Evolutionary conservation across 192 early-diverging fungal species (phyloP), one percentile per base, ranked within the genome.

Genomic region (Chytriomyces sp.): DNA sequence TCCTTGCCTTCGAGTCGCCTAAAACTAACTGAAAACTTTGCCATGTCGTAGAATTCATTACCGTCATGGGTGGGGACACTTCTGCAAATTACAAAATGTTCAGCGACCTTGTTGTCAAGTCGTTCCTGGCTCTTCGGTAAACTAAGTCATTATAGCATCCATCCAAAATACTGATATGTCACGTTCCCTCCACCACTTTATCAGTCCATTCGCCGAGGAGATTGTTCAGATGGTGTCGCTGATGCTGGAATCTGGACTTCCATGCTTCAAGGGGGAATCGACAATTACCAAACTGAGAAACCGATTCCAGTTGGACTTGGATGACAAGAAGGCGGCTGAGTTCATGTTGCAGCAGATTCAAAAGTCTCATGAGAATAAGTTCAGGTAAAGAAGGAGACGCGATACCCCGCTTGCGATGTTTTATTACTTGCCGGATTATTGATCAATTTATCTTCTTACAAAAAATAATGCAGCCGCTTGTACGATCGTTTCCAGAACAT

Each of bases 161-260:
- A 35, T 35, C 43, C 49, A 43, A 24, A 44, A 57, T 57, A 13
- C 3, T 57, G 20, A 57, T n/a, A n/a, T 4, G 0, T 35, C 35
- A 4, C 35, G 2, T 35, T 35, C 35, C 35, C 35, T 4, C 61
- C 44, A 81, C 0, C 11, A n/a, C 6, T 6, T 72, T 8, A 26
- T 49, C 49, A 88, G 98, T 7, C 96, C 95, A 24, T 93, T 96
- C 71, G 96, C 97, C 0, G 96, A 97, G 49, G 85, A 94, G 77
- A 94, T 99, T 63, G 88, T 95, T 48, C 91, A 94, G 72, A 86
- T 97, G 76, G 95, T 99, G 18, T 77, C 86, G 3, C 81, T 98
- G 64, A 98, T 99, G 96, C 84, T 96, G 43, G 94, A 96, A 23
- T 98, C 97, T 16, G 96, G 96, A 3, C 81, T 99, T 66, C 98